These are phyloP conservation scores for Boletus subparvulus DNA, from an alignment of 768 basidiomycete species.

Conservation along the genomic window DNA sequence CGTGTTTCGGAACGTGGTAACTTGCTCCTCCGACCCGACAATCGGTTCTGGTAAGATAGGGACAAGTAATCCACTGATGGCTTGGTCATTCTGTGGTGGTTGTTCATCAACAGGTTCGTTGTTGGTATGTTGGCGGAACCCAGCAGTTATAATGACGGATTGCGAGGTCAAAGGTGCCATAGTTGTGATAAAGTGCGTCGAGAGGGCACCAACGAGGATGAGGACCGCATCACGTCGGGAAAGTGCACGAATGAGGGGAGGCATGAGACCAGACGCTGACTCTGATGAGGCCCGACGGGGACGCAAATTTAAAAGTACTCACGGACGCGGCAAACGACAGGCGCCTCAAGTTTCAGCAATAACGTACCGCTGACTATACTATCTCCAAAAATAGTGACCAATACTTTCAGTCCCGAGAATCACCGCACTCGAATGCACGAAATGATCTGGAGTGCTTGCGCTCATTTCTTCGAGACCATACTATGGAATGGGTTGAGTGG, in stretches of 20 bases:
- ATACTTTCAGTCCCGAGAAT: not conserved
- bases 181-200: slow-evolving; percentile 52
- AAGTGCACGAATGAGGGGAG: slow-evolving; percentile 40
- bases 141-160: slow-evolving; percentile 34
- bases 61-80: not conserved
- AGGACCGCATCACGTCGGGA: slow-evolving; percentile 60
- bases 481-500: not conserved
- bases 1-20: not conserved
- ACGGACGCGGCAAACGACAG: not conserved
- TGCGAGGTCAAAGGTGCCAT: slow-evolving; percentile 33
- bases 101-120: not conserved
- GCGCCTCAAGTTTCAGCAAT: no score
- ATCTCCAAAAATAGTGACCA: slow-evolving; percentile 2
- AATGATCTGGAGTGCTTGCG: not conserved
- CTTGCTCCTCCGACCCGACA: not conserved
- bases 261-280: slow-evolving; percentile 22
- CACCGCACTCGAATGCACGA: not conserved
- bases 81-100: slow-evolving; percentile 5
- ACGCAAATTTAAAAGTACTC: not conserved
- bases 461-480: no score
- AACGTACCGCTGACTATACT: not conserved
- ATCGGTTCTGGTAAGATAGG: not conserved
- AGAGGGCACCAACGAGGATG: slow-evolving; percentile 54
- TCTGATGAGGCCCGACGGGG: not conserved
- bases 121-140: slow-evolving; percentile 9